These are phyloP conservation scores for baker's yeast (Saccharomyces cerevisiae) DNA, from an alignment of 805 yeast genomes.

Conservation along the genomic window DNA sequence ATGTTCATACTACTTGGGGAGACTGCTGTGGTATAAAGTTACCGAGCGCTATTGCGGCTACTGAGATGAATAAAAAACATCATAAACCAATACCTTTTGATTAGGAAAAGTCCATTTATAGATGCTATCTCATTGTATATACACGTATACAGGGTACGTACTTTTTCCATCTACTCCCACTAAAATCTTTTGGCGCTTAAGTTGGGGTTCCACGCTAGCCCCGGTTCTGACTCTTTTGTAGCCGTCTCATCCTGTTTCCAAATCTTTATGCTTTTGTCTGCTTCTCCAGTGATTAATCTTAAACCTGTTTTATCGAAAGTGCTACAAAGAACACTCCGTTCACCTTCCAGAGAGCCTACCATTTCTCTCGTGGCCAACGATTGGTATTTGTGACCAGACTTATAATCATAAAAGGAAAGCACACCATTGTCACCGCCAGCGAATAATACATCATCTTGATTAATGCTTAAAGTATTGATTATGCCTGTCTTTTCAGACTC, in stretches of 20 bases:
- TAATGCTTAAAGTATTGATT: conserved; percentile 60
- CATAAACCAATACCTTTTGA: conserved; percentile 58
- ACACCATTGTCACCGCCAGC: conserved; percentile 82
- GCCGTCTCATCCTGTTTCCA: conserved; percentile 47
- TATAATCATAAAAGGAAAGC: conserved; percentile 71
- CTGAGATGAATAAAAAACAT: conserved; percentile 39
- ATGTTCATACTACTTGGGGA: conserved; percentile 65
- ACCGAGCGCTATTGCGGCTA: conserved; percentile 93
- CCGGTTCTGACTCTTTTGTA: conserved; percentile 24
- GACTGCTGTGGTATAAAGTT: conserved; percentile 96
- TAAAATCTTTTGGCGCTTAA: conserved; percentile 24
- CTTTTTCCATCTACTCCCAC: not conserved
- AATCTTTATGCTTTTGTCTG: conserved; percentile 78
- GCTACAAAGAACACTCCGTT: conserved; percentile 59
- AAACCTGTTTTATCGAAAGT: conserved; percentile 73
- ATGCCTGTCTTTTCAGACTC: conserved; percentile 35
- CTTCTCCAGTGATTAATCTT: conserved; percentile 76
- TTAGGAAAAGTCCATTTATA: conserved; percentile 22
- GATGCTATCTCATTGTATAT: not conserved
- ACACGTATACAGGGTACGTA: not conserved
- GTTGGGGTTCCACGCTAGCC: conserved; percentile 28
- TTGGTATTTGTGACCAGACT: conserved; percentile 57
- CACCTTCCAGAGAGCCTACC: conserved; percentile 66
- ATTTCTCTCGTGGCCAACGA: conserved; percentile 42
- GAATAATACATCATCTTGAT: conserved; percentile 54